phyloP scores from a whole-genome alignment of 2,329 filamentous ascomycete genomes.

The Colletotrichum somersetense region DNA sequence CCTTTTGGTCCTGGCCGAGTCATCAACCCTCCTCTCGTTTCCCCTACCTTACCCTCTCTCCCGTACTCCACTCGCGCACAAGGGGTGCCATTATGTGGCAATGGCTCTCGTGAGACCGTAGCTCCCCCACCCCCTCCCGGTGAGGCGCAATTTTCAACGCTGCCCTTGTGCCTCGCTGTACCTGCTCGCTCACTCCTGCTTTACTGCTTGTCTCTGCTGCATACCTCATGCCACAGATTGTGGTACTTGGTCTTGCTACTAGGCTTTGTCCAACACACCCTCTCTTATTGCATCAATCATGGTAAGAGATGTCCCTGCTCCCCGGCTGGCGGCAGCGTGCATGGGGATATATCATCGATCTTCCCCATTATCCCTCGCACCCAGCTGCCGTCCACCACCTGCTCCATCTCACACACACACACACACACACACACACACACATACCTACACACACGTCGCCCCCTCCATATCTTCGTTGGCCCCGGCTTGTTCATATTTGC shows the following conservation, averaged over 20 bases:
- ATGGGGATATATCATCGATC: conserved; percentile 59
- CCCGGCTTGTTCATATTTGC: conserved; percentile 43
- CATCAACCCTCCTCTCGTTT: conserved; percentile 39
- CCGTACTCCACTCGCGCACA: conserved; percentile 42
- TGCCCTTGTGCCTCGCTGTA: conserved; percentile 43
- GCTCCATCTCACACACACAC: conserved; percentile 39
- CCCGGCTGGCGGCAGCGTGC: conserved; percentile 58
- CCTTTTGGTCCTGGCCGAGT: conserved; percentile 37
- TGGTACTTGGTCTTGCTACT: conserved; percentile 52
- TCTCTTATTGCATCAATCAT: conserved; percentile 59
- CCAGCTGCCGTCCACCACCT: conserved; percentile 43
- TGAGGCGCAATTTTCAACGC: conserved; percentile 44
- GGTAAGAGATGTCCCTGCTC: conserved; percentile 60
- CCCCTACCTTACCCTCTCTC: conserved; percentile 39
- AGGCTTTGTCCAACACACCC: conserved; percentile 54
- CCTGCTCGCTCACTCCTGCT: conserved; percentile 40
- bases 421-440: conserved; percentile 38
- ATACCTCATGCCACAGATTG: conserved; percentile 52
- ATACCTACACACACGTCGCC: conserved; percentile 30
- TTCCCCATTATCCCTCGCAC: conserved; percentile 46
- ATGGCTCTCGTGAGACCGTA: conserved; percentile 51
- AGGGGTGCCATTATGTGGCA: conserved; percentile 47
- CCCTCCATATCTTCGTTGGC: conserved; percentile 45
- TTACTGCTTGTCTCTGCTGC: conserved; percentile 46
- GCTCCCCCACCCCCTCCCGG: conserved; percentile 44